Percentiles rank a stretch among this genome's conserved stretches.
Evolutionary conservation across 805 yeast genomes (phyloP).

Genomic region (Ascoidea asiatica): DNA sequence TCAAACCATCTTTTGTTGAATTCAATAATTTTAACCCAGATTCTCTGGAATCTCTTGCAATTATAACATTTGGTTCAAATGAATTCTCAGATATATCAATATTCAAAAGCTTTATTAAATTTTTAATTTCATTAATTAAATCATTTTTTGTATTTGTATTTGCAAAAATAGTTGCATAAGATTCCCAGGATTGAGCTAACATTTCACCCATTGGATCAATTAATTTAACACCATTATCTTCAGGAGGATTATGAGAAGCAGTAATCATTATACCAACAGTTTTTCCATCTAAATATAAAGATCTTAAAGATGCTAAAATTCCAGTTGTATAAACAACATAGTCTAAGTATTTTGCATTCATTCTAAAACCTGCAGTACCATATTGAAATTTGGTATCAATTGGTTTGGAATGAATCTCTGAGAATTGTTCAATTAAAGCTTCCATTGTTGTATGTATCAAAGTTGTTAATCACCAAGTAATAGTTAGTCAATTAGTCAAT

Average conservation of each 20-base stretch:
- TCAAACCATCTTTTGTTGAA: constrained; percentile 50
- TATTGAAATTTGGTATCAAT: constrained; percentile 40
- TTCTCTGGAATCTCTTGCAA: constrained; percentile 83
- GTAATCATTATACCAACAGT: constrained; percentile 94
- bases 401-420: too few relatives aligned
- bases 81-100: constrained; percentile 39
- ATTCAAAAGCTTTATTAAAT: constrained; percentile 24
- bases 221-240: constrained; percentile 85
- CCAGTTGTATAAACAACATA: constrained; percentile 80
- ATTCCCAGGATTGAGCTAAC: constrained; percentile 79
- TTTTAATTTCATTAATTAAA: constrained; percentile 24
- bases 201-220: constrained; percentile 89
- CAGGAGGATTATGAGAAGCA: constrained; percentile 89
- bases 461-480: too few relatives aligned
- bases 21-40: constrained; percentile 58
- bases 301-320: constrained; percentile 67
- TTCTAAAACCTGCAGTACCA: constrained; percentile 98
- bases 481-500: too few relatives aligned
- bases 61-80: constrained; percentile 33
- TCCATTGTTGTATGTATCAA: too few relatives aligned
- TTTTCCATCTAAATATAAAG: constrained; percentile 52
- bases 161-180: constrained; percentile 65
- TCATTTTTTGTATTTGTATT: constrained; percentile 40
- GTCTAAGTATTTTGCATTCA: constrained; percentile 54
- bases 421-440: too few relatives aligned